Base-by-base conservation (phyloP, 2,329 filamentous ascomycete genomes). In the Colletotrichum brevisporum region DNA sequence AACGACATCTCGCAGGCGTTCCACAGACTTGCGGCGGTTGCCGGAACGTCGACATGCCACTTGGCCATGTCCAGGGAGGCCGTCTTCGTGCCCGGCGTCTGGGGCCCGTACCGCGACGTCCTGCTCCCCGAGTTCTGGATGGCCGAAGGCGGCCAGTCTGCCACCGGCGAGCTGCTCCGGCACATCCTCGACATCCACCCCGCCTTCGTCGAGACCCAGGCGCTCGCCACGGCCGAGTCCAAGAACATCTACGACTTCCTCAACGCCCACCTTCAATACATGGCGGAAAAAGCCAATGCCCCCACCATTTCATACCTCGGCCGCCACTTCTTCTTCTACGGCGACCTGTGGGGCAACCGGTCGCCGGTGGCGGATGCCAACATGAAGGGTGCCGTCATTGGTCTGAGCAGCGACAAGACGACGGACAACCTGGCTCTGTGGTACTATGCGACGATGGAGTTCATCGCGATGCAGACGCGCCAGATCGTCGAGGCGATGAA, bases 401-500 rank as follows among this genome's bases (percentile, higher is more conserved):
- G 96, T 18, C 85, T 99, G 68, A 93, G 91, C 77, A 93, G 90
- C 74, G 95, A 98, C 83, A 95, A 93, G 80, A 93, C 90, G 74
- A 88, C 96, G 56, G 94, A 97, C 77, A 92, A 94, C 60, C 89
- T 99, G 59, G 95, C 95, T 1, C 84, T 98, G 24, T 91, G 95
- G 83, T 99, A 99, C 84, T 98, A 98, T 77, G 94, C 90, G 26
- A 97, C 95, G 4, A 94, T 99, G 89, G 96, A 99, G 83, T 98
- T 98, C 82, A 98, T 99, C 75, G 95, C 96, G 36, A 89, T 98
- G 80, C 96, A 99, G 82, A 99, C 96, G 0, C 91, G 93, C 67
- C 96, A 99, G 81, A 99, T 99, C 75, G 88, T 99, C 72, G 92
- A 97, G 76, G 89, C 92, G 43, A 98, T 99, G 95, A 99, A 98